Percentiles rank a stretch among this genome's conserved stretches.
phyloP scores from a whole-genome alignment of 306 rosid species.

The Medicago arabica region DNA sequence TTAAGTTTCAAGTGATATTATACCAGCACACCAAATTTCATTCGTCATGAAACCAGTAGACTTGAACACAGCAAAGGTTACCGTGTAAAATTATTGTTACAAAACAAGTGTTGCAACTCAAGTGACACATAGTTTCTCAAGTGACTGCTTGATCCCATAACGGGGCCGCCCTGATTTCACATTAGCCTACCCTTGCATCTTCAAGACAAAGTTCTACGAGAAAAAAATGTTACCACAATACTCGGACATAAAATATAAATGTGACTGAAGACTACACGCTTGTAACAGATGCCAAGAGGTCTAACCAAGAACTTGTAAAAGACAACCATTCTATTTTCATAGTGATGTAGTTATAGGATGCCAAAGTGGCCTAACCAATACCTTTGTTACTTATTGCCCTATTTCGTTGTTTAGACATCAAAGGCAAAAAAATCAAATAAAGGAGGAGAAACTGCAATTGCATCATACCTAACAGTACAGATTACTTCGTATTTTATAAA shows the following conservation, averaged over 20 bases:
- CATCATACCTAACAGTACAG: neutral
- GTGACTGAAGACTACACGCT: neutral
- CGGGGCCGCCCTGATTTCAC: neutral
- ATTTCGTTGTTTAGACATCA: neutral
- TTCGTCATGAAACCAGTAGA: neutral
- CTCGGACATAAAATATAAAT: neutral
- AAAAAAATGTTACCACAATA: neutral
- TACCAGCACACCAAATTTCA: neutral
- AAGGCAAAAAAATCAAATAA: neutral
- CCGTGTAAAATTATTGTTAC: neutral
- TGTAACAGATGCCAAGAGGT: neutral
- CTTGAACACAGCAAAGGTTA: neutral
- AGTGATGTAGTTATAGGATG: neutral
- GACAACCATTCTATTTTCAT: neutral
- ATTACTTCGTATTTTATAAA: neutral
- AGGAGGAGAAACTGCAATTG: neutral
- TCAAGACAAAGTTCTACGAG: neutral
- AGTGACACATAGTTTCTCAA: neutral
- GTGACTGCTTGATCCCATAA: neutral
- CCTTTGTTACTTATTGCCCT: neutral
- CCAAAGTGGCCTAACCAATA: neutral
- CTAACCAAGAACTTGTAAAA: neutral
- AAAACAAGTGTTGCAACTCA: constrained; percentile 5
- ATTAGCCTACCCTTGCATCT: neutral
- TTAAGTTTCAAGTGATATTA: neutral